These are phyloP conservation scores for Talaromyces sp. DNA, from an alignment of 2,329 filamentous ascomycete genomes.

Conservation along the genomic window DNA sequence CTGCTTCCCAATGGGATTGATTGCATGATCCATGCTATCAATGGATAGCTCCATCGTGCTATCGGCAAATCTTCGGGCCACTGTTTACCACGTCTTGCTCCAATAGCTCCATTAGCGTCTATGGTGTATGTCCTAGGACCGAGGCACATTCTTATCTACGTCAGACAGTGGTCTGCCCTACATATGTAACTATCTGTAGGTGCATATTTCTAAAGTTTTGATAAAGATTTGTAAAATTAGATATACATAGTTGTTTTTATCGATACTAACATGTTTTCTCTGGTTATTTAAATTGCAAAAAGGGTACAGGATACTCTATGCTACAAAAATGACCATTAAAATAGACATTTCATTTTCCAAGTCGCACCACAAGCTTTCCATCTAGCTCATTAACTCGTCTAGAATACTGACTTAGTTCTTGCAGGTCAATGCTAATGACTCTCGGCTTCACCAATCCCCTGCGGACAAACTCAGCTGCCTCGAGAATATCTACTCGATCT, in stretches of 20 bases:
- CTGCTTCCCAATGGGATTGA: neutral
- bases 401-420: neutral
- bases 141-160: neutral
- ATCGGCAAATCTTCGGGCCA: too few relatives aligned
- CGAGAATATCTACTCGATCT: neutral
- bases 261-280: too few relatives aligned
- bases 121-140: neutral
- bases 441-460: neutral
- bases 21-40: too few relatives aligned
- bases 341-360: neutral
- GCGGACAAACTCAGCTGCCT: neutral
- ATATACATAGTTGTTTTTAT: too few relatives aligned
- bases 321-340: too few relatives aligned
- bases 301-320: too few relatives aligned
- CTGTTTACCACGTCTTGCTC: too few relatives aligned
- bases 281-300: too few relatives aligned
- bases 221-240: neutral
- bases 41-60: too few relatives aligned
- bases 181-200: too few relatives aligned
- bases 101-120: neutral
- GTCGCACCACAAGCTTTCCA: neutral
- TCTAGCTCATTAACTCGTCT: neutral
- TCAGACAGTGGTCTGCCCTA: neutral
- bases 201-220: too few relatives aligned
- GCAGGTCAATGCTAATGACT: neutral